phyloP scores from a whole-genome alignment of 2,329 filamentous ascomycete species.

The Penicillium nordicum region DNA sequence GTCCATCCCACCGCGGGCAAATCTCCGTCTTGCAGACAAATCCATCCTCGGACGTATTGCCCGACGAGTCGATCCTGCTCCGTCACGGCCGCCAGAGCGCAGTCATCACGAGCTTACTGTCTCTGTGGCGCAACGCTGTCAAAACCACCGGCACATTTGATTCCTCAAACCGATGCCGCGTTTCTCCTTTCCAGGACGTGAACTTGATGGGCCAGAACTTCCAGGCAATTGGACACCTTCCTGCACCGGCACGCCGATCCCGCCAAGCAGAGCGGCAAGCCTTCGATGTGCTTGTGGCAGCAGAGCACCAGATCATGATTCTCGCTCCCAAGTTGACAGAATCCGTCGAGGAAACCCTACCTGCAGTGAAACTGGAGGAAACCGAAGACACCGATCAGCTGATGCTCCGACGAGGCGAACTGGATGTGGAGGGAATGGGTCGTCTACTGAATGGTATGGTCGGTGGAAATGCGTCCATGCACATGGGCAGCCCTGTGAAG shows the following conservation, averaged over 20 bases:
- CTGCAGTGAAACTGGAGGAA: conserved; percentile 16
- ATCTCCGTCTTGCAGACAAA: conserved; percentile 42
- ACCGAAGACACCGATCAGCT: conserved; percentile 38
- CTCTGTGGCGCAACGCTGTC: conserved; percentile 44
- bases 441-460: conserved; percentile 45
- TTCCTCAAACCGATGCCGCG: conserved; percentile 38
- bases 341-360: conserved; percentile 19
- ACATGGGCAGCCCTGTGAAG: conserved; percentile 38
- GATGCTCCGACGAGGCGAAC: conserved; percentile 42
- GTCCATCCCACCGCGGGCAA: conserved; percentile 37
- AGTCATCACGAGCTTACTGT: conserved; percentile 43
- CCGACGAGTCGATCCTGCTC: conserved; percentile 45
- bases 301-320: conserved; percentile 42
- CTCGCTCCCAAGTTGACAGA: conserved; percentile 32
- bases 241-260: conserved; percentile 25
- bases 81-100: conserved; percentile 43
- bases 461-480: conserved; percentile 27
- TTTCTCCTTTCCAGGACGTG: conserved; percentile 39
- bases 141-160: conserved; percentile 40
- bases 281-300: conserved; percentile 42
- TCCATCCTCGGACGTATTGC: conserved; percentile 32
- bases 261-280: conserved; percentile 20
- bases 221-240: conserved; percentile 39
- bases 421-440: conserved; percentile 49
- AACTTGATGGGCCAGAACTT: conserved; percentile 41